phyloP scores from a whole-genome alignment of 31 red algal species.

The Bonnemaisonia californica region DNA sequence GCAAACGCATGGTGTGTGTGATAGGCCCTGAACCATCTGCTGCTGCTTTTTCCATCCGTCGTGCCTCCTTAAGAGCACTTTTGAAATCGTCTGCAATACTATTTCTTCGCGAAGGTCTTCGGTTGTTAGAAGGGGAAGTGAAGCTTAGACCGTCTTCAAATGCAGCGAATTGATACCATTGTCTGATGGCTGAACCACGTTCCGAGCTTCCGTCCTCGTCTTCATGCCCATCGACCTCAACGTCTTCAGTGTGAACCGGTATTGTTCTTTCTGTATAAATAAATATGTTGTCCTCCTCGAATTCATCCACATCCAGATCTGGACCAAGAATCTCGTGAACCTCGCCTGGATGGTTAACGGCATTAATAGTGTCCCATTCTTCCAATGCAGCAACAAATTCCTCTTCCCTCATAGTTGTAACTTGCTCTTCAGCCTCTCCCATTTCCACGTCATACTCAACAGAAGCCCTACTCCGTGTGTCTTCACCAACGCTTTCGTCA shows the following conservation, averaged over 20 bases:
- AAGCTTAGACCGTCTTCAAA: background rate
- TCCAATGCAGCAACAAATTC: background rate
- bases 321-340: background rate
- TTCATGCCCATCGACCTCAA: background rate
- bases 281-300: background rate
- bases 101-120: background rate
- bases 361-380: background rate
- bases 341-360: background rate
- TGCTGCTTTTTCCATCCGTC: conserved; percentile 8
- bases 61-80: background rate
- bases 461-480: no score
- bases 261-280: background rate
- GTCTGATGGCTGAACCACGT: background rate
- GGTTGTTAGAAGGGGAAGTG: background rate
- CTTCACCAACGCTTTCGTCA: no score
- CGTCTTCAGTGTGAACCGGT: background rate
- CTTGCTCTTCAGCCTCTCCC: no score
- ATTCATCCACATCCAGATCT: background rate
- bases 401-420: background rate
- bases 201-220: background rate
- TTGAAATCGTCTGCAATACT: background rate
- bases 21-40: conserved; percentile 17
- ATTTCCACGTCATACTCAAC: no score
- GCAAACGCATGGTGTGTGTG: conserved; percentile 52
- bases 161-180: background rate